Percentiles rank a stretch among this genome's conserved stretches.
Evolutionary conservation across 208 protist species (phyloP).

Genomic region (Jaenimonas drosophilae): DNA sequence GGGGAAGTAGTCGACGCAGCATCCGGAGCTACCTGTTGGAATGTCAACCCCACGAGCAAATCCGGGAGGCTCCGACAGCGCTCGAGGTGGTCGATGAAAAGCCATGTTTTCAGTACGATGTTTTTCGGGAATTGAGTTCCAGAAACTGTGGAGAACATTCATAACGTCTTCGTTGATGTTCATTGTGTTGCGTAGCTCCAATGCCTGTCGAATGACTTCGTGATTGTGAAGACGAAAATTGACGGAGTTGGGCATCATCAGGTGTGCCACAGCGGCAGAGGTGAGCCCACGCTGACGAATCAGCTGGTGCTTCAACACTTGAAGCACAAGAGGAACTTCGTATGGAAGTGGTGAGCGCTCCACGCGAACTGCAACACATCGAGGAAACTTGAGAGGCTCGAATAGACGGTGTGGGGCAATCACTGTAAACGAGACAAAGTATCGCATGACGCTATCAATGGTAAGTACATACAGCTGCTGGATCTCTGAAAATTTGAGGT

Average conservation of each 20-base stretch:
- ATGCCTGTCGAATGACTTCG: slow-evolving; percentile 47
- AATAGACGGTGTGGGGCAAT: slow-evolving; percentile 46
- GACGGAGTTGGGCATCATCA: slow-evolving; percentile 39
- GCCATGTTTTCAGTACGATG: neutral
- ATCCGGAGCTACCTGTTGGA: slow-evolving; percentile 23
- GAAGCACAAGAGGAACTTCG: slow-evolving; percentile 62
- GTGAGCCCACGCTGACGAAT: slow-evolving; percentile 59
- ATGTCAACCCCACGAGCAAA: slow-evolving; percentile 59
- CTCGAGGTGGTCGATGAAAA: slow-evolving; percentile 22
- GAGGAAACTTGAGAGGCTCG: slow-evolving; percentile 49
- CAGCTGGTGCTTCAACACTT: slow-evolving; percentile 74
- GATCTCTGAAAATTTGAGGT: slow-evolving; percentile 36
- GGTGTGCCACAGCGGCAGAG: slow-evolving; percentile 29
- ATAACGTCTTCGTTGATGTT: slow-evolving; percentile 42
- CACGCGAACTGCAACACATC: slow-evolving; percentile 54
- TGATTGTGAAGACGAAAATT: slow-evolving; percentile 59
- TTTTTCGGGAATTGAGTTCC: slow-evolving; percentile 28
- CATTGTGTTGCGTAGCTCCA: slow-evolving; percentile 40
- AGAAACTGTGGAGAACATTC: slow-evolving; percentile 47
- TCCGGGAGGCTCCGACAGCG: slow-evolving; percentile 50
- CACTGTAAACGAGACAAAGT: slow-evolving; percentile 64
- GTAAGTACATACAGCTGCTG: slow-evolving; percentile 66
- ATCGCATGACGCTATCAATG: slow-evolving; percentile 47
- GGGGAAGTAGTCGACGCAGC: slow-evolving; percentile 35
- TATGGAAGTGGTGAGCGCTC: slow-evolving; percentile 60